Evolutionary conservation across 306 rosid species (phyloP), one percentile per base, ranked within the genome.

Genomic region (Cicer judaicum): DNA sequence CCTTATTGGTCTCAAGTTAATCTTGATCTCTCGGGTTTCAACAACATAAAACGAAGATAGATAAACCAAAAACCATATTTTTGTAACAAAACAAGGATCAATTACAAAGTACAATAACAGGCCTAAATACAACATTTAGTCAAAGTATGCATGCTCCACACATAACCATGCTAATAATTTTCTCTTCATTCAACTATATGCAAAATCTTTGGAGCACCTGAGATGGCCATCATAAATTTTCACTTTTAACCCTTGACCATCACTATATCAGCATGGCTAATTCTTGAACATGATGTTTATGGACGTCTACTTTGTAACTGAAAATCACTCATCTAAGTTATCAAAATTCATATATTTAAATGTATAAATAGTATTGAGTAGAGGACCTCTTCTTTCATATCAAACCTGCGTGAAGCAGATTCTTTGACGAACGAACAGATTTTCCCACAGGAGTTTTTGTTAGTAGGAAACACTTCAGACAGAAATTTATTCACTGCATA

Each of bases 351-450:
- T 61, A 80, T 62, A 29, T 68, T 63, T 61, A 68, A 81, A 75
- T 69, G 66, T 50, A 59, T 43, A 50, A 50, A 67, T 19, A 82
- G 83, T 68, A 52, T 64, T 53, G 75, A 89, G 74, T 61, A 55
- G 53, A 76, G 47, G 76, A 93, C 97, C 98, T 93, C 97, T 84
- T 91, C 98, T 81, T 93, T 93, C 91, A 93, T 83, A 80, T 93
- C 96, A 83, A 91, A 83, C 82, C 85, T 88, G 82, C 89, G 93
- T 21, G 98, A 83, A 77, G 94, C 94, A 73, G 94, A 69, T 75
- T 93, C 98, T 86, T 84, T 93, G 78, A 90, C 80, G 71, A 93
- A 64, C 4, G 94, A 87, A 73, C 77, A 80, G 72, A 85, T 80
- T 79, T 87, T 89, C 80, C 95, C 98, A 74, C 55, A 59, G 21